Conservation (phyloP, 2,329 filamentous ascomycete species). For the Penicillium griseofulvum region DNA sequence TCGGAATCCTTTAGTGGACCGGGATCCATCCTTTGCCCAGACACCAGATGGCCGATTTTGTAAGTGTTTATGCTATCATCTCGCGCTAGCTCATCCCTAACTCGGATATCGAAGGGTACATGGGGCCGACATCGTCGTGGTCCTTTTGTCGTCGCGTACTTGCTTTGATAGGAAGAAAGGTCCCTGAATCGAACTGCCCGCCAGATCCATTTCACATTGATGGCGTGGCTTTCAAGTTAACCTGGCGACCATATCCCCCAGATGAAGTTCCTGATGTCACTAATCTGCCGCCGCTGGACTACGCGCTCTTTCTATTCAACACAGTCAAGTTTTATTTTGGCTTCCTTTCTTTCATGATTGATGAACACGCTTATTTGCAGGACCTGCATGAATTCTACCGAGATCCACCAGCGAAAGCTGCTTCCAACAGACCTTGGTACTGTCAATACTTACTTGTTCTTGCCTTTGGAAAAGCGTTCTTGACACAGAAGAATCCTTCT, state of each 20-base stretch:
- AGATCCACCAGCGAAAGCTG: slow-evolving; percentile 27
- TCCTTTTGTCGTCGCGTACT: slow-evolving; percentile 38
- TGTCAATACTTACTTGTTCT: slow-evolving; percentile 55
- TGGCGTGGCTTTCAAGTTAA: slow-evolving; percentile 31
- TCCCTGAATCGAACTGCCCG: slow-evolving; percentile 32
- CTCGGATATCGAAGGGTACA: slow-evolving; percentile 27
- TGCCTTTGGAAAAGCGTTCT: slow-evolving; percentile 57
- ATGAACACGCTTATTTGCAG: slow-evolving; percentile 47
- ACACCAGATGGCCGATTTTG: slow-evolving; percentile 32
- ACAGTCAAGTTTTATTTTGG: slow-evolving; percentile 57
- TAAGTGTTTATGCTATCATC: slow-evolving; percentile 10
- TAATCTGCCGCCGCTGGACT: slow-evolving; percentile 52
- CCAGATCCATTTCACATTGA: slow-evolving; percentile 36
- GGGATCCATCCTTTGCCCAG: slow-evolving; percentile 33
- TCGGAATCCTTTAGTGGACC: slow-evolving; percentile 32
- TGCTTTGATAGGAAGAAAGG: slow-evolving; percentile 31
- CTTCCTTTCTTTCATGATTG: slow-evolving; percentile 55
- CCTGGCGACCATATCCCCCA: slow-evolving; percentile 27
- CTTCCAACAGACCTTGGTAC: slow-evolving; percentile 47
- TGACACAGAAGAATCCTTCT: slow-evolving; percentile 34
- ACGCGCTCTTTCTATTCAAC: slow-evolving; percentile 54
- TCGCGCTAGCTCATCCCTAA: neutral
- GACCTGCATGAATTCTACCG: slow-evolving; percentile 45
- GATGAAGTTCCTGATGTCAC: slow-evolving; percentile 32
- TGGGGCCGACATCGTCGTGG: slow-evolving; percentile 39